These are phyloP conservation scores for Trapa incisa DNA, from an alignment of 345 rosid genomes.

Conservation along the genomic window DNA sequence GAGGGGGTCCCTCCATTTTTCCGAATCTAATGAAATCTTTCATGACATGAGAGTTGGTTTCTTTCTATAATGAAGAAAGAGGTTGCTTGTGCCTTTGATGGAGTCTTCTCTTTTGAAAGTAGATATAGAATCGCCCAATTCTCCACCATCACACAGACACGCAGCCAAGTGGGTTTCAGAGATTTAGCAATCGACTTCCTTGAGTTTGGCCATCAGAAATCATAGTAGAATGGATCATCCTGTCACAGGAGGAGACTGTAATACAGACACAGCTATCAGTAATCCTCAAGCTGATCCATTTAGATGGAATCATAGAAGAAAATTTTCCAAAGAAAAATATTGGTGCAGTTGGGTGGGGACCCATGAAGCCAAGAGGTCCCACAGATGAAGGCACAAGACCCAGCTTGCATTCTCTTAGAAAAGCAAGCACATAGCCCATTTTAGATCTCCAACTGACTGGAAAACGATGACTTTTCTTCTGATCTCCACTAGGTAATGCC, in stretches of 20 bases:
- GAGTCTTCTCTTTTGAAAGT: not conserved
- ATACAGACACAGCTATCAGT: not conserved
- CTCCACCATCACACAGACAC: not conserved
- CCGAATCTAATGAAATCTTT: not conserved
- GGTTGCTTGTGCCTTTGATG: not conserved
- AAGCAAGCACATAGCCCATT: not conserved
- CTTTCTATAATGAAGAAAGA: not conserved
- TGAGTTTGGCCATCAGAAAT: too few species aligned
- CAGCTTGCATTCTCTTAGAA: not conserved
- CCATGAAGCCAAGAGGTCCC: conserved; percentile 9
- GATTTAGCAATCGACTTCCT: too few species aligned
- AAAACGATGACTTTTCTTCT: not conserved
- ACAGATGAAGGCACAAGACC: conserved; percentile 5
- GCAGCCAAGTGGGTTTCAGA: too few species aligned
- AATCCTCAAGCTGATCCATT: too few species aligned
- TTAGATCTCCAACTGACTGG: not conserved
- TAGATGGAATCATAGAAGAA: too few species aligned
- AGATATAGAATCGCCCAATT: not conserved
- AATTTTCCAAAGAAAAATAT: too few species aligned
- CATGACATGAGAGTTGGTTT: not conserved
- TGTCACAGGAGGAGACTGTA: not conserved
- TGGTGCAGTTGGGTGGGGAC: not conserved
- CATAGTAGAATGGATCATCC: too few species aligned
- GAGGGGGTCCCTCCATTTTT: not conserved
- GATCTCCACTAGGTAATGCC: too few species aligned